Percentiles rank a stretch among this genome's conserved stretches.
phyloP scores from a whole-genome alignment of 305 asterid genomes.

The Fraxinus floribunda region DNA sequence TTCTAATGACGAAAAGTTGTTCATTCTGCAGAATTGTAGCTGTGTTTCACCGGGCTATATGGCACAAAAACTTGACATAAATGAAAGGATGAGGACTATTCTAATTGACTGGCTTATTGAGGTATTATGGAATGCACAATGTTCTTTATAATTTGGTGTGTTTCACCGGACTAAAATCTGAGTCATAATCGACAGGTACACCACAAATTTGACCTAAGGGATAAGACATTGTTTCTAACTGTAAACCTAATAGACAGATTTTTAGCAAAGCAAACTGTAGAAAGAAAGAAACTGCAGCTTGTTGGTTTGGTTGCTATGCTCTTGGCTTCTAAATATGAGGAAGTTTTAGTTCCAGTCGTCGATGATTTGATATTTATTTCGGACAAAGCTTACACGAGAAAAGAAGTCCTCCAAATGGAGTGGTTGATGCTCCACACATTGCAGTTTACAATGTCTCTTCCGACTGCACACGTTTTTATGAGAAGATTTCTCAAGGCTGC shows the following conservation, averaged over 20 bases:
- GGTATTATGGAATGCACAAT: slow-evolving; percentile 14
- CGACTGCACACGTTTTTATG: slow-evolving; percentile 84
- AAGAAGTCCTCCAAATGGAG: slow-evolving; percentile 85
- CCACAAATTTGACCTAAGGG: slow-evolving; percentile 86
- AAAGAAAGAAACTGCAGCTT: slow-evolving; percentile 78
- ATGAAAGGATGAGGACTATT: slow-evolving; percentile 82
- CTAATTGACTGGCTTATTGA: slow-evolving; percentile 93
- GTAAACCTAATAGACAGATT: slow-evolving; percentile 84
- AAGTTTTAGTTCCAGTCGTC: slow-evolving; percentile 77
- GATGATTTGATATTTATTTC: slow-evolving; percentile 82
- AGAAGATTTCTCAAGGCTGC: slow-evolving; percentile 90
- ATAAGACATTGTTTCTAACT: slow-evolving; percentile 76
- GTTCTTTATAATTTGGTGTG: neutral
- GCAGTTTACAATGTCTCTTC: slow-evolving; percentile 84
- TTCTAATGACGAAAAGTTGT: neutral
- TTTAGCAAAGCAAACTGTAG: slow-evolving; percentile 71
- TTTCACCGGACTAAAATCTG: slow-evolving; percentile 25
- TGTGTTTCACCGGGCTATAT: slow-evolving; percentile 78
- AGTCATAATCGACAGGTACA: slow-evolving; percentile 67
- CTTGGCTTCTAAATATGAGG: slow-evolving; percentile 90
- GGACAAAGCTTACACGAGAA: slow-evolving; percentile 80
- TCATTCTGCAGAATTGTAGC: slow-evolving; percentile 52
- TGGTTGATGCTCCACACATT: slow-evolving; percentile 74
- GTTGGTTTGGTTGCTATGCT: slow-evolving; percentile 92
- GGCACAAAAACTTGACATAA: slow-evolving; percentile 73